A percentile compares a stretch with the other conserved stretches of the same genome.
Evolutionary conservation across 768 basidiomycete species (phyloP).

Genomic region (Fistulinella prunicolor): DNA sequence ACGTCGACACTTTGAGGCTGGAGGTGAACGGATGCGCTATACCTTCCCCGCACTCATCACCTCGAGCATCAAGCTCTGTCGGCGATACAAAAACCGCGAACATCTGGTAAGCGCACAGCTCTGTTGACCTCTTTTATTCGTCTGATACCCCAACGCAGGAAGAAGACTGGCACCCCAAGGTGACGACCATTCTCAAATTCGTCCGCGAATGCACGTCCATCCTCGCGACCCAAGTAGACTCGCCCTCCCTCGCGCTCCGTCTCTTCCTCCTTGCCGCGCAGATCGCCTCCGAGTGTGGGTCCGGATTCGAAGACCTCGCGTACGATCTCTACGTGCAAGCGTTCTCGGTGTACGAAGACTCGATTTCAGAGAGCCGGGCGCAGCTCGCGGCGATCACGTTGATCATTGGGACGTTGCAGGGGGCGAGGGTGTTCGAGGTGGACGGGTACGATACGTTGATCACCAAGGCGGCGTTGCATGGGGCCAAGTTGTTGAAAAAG

Average conservation of each 20-base stretch:
- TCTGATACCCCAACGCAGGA: constrained; percentile 47
- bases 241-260: constrained; percentile 87
- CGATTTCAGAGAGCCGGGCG: constrained; percentile 91
- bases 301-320: constrained; percentile 91
- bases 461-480: constrained; percentile 98
- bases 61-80: constrained; percentile 86
- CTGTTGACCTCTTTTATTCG: background rate
- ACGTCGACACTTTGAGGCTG: constrained; percentile 82
- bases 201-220: constrained; percentile 91
- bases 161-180: constrained; percentile 81
- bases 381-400: constrained; percentile 97
- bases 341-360: constrained; percentile 97
- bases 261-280: constrained; percentile 95
- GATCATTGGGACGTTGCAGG: constrained; percentile 87
- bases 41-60: constrained; percentile 97
- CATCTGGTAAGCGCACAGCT: constrained; percentile 46
- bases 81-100: constrained; percentile 84
- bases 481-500: constrained; percentile 95
- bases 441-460: constrained; percentile 98
- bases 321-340: constrained; percentile 99
- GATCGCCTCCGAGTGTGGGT: constrained; percentile 89
- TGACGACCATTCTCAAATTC: constrained; percentile 89
- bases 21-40: constrained; percentile 93
- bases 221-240: constrained; percentile 89
- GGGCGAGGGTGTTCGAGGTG: constrained; percentile 84